phyloP scores from a whole-genome alignment of 345 rosid genomes.

The Brassica carinata region DNA sequence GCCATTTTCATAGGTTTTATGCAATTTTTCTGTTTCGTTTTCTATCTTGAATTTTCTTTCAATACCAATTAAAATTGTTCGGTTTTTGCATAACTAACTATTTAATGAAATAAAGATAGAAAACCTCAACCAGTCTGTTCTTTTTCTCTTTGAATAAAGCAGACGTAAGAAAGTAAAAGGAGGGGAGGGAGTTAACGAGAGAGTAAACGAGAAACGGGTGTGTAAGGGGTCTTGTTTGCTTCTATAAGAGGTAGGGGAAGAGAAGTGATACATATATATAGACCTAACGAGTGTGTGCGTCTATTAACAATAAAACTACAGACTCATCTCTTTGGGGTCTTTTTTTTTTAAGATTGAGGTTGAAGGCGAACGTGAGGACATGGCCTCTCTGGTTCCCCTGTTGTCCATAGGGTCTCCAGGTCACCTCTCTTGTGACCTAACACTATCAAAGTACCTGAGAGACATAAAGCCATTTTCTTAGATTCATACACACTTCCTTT shows the following conservation, averaged over 20 bases:
- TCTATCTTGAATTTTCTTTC: neutral
- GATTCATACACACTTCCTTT: neutral
- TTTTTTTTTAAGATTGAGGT: constrained; percentile 31
- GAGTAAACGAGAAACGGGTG: neutral
- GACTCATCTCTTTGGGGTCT: neutral
- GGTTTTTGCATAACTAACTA: neutral
- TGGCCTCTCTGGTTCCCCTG: constrained; percentile 74
- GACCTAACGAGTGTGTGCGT: constrained; percentile 31
- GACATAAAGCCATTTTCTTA: neutral
- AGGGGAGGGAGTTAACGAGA: constrained; percentile 9
- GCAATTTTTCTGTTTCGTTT: no score
- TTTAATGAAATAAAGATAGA: neutral
- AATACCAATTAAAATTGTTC: no score
- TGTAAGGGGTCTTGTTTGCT: constrained; percentile 15
- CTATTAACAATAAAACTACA: constrained; percentile 40
- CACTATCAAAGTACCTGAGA: constrained; percentile 73
- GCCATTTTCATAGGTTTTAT: no score
- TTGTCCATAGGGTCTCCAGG: constrained; percentile 73
- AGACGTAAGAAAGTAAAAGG: neutral
- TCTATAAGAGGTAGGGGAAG: constrained; percentile 3
- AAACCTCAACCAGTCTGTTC: neutral
- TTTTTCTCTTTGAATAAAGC: neutral
- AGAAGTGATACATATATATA: constrained; percentile 17
- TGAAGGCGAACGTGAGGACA: constrained; percentile 75
- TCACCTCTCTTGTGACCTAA: constrained; percentile 86